Base-by-base conservation (phyloP, 306 rosid species). In the Cucurbita argyrosperma region DNA sequence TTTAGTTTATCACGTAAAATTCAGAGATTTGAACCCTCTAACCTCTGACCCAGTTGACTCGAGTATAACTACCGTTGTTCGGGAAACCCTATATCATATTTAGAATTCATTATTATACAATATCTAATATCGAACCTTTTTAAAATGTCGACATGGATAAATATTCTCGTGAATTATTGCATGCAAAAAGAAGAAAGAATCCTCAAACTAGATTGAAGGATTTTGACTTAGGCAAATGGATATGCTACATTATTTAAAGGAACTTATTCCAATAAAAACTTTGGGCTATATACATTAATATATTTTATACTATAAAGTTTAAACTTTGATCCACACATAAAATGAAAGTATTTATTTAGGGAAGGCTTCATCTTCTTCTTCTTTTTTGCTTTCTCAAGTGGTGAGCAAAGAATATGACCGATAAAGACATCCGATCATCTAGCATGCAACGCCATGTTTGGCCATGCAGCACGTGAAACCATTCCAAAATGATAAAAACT, bases 401-500 rank as follows among this genome's bases (percentile, higher is more conserved):
- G 66, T 60, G 43, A 60, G 43, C 35, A 60, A 35, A 35, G 66
- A 61, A 61, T 38, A 61, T 61, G 47, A 38, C 7, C 38, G 19
- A 38, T 8, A 30, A 63, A 62, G n/a, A 47, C 18, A 66, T 65
- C 71, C 18, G 13, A 62, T 62, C 45, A 35, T 61, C 30, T 37
- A 37, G 12, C 45, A 64, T 66, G 53, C 72, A 45, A 66, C 11
- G 54, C 72, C 40, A 66, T 66, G 72, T 66, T 10, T 42, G 68
- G 23, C 63, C 67, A 35, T 18, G 51, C 30, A 66, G 4, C 72
- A 66, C 72, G 55, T 66, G 72, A 66, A 66, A 66, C 72, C 72
- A 66, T 66, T 66, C 72, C 72, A 66, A 66, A 47, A 18, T 66
- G 72, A 66, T 66, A 66, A 46, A n/a, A 39, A 46, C 71, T 66